phyloP scores from a whole-genome alignment of 139 green algal genomes.

The Coccomyxa sp. region DNA sequence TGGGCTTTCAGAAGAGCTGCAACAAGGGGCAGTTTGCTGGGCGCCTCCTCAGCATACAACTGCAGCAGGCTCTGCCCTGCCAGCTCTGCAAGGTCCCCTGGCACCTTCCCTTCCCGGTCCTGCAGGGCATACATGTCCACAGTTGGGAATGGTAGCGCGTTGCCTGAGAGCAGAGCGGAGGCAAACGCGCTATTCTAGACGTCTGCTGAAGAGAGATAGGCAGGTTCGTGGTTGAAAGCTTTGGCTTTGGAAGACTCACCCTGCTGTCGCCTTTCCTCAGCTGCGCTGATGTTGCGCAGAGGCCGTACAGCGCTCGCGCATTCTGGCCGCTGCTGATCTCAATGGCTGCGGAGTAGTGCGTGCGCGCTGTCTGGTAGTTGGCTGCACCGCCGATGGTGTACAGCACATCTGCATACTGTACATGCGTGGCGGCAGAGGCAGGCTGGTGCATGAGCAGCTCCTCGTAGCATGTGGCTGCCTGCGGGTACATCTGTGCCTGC shows the following conservation, averaged over 20 bases:
- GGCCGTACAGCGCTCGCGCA: constrained; percentile 46
- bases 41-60: constrained; percentile 50
- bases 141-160: background rate
- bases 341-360: constrained; percentile 74
- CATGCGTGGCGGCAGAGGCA: constrained; percentile 34
- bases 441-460: constrained; percentile 77
- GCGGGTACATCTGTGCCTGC: constrained; percentile 63
- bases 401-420: constrained; percentile 73
- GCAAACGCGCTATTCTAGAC: background rate
- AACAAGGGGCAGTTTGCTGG: constrained; percentile 51
- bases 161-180: background rate
- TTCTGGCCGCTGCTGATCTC: constrained; percentile 44
- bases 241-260: background rate
- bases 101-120: background rate
- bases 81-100: constrained; percentile 45
- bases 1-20: constrained; percentile 41
- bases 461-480: constrained; percentile 83
- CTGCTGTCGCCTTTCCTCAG: constrained; percentile 9
- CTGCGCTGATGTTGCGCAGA: constrained; percentile 31
- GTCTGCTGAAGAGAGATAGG: background rate
- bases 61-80: constrained; percentile 46
- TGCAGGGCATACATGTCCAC: background rate
- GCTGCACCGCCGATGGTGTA: constrained; percentile 53
- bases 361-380: constrained; percentile 46
- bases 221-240: background rate